Evolutionary conservation across 768 basidiomycete species (phyloP).

Genomic region (Suillus tomentosus): DNA sequence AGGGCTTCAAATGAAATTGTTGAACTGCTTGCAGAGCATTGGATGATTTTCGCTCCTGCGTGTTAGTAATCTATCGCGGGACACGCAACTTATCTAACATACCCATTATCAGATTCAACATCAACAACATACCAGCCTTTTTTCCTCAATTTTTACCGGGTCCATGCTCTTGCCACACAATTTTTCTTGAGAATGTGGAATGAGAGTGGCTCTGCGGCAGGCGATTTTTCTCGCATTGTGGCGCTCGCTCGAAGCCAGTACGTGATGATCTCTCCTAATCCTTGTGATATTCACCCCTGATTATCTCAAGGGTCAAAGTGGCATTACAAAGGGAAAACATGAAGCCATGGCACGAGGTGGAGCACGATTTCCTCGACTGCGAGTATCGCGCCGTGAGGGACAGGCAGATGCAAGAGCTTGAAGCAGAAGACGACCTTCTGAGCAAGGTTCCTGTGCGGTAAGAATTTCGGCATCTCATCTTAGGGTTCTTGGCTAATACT

Average conservation of each 20-base stretch:
- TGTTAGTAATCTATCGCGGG: conserved; percentile 46
- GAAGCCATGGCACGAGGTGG: conserved; percentile 82
- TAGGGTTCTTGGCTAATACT: conserved; percentile 11
- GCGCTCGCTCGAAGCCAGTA: conserved; percentile 85
- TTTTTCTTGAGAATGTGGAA: conserved; percentile 95
- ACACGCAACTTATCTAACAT: conserved; percentile 9
- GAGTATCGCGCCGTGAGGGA: conserved; percentile 88
- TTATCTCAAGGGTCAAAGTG: conserved; percentile 61
- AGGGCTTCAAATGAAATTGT: conserved; percentile 86
- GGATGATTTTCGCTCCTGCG: conserved; percentile 83
- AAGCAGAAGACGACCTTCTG: conserved; percentile 83
- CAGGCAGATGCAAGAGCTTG: conserved; percentile 88
- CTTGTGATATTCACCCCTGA: conserved; percentile 13
- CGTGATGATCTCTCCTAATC: conserved; percentile 32
- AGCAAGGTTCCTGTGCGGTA: conserved; percentile 86
- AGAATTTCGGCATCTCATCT: conserved; percentile 24
- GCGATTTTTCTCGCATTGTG: conserved; percentile 78
- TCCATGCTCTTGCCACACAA: conserved; percentile 77
- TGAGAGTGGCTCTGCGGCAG: conserved; percentile 76
- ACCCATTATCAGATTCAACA: conserved; percentile 55
- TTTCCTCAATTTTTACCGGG: conserved; percentile 80
- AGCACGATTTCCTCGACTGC: conserved; percentile 75
- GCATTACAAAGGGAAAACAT: conserved; percentile 74
- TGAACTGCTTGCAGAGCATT: conserved; percentile 81
- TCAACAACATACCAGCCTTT: conserved; percentile 84